These are phyloP conservation scores for Rhodotorula diobovata DNA, from an alignment of 768 basidiomycete species.

Conservation along the genomic window DNA sequence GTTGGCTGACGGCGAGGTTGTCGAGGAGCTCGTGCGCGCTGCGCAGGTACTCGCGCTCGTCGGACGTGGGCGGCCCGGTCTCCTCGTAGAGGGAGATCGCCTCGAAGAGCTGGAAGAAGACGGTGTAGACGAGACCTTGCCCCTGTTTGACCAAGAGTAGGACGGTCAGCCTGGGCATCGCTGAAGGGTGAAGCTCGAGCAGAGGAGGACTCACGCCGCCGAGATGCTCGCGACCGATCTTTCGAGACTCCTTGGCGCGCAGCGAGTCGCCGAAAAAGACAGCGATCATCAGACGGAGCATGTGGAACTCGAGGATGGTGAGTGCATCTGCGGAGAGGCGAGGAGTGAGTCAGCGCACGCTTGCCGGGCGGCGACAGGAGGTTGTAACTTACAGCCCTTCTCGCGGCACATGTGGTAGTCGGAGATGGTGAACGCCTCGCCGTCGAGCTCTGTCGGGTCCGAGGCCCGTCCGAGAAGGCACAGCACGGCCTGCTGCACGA, in stretches of 20 bases:
- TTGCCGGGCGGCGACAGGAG: no score
- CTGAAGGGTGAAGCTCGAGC: background rate
- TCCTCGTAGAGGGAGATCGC: slow-evolving; percentile 24
- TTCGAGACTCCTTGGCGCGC: slow-evolving; percentile 1
- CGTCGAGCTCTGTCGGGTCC: slow-evolving; percentile 26
- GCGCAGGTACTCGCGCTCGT: slow-evolving; percentile 5
- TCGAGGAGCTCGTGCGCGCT: background rate
- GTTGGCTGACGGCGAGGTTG: slow-evolving; percentile 18
- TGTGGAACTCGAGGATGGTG: slow-evolving; percentile 28
- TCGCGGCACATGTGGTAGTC: slow-evolving; percentile 25
- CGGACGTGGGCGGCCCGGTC: background rate
- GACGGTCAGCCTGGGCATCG: background rate
- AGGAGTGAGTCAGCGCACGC: background rate
- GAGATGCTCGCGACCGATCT: slow-evolving; percentile 10
- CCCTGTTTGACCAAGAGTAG: background rate
- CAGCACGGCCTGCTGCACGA: slow-evolving; percentile 27
- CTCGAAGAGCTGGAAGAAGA: slow-evolving; percentile 30
- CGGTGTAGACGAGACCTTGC: slow-evolving; percentile 28
- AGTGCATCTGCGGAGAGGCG: slow-evolving; percentile 5
- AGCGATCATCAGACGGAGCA: slow-evolving; percentile 24
- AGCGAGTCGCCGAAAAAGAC: slow-evolving; percentile 25
- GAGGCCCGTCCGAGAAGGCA: slow-evolving; percentile 7
- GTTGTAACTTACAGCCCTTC: slow-evolving; percentile 7
- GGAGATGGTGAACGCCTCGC: slow-evolving; percentile 20
- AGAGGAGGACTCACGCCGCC: slow-evolving; percentile 7